Evolutionary conservation across 768 basidiomycete genomes (phyloP), one percentile per base, ranked within the genome.

Genomic region (Harrya chromipes): DNA sequence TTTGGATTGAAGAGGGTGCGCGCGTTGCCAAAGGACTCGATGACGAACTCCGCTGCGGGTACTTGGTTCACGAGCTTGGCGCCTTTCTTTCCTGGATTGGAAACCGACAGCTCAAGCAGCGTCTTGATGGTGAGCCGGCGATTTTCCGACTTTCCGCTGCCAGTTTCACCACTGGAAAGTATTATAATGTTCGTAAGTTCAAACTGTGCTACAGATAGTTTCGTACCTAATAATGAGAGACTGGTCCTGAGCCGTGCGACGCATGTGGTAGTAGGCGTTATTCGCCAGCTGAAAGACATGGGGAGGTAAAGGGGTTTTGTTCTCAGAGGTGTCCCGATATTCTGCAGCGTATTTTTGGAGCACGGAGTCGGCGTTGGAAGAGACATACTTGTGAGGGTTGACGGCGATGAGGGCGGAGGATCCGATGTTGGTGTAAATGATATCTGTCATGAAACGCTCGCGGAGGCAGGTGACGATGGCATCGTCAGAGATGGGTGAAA

Each of bases 221-320:
- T 38, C 84, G 56, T 67, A 94, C 94, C 75, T 90, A 56, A 97
- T 77, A 21, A 97, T 67, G 17, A 99, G 79, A 41, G 85, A 81
- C 71, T 97, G 95, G 68, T 99, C 95, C 74, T 95, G 91, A 1
- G 83, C 79, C 0, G 95, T 99, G 58, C 95, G 76, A 43, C 84
- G 77, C 94, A 97, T 95, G 69, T 97, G 92, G 67, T 94, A 97
- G 70, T 94, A 97, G 5, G 91, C 85, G 70, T 90, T 87, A 59
- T 92, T 86, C 6, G 91, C 90, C 40, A 92, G 76, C 61, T 94
- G 87, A 66, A 97, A 98, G 37, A 98, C 83, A 62, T 99, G 95
- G 2, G 95, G 95, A 29, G 84, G 80, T 2, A 84, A 74, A 9
- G 69, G 66, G 43, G 76, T 73, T 67, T 81, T 84, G 58, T 80